Evolutionary conservation across 768 basidiomycete genomes (phyloP).

Genomic region (Phlegmacium glaucopus): DNA sequence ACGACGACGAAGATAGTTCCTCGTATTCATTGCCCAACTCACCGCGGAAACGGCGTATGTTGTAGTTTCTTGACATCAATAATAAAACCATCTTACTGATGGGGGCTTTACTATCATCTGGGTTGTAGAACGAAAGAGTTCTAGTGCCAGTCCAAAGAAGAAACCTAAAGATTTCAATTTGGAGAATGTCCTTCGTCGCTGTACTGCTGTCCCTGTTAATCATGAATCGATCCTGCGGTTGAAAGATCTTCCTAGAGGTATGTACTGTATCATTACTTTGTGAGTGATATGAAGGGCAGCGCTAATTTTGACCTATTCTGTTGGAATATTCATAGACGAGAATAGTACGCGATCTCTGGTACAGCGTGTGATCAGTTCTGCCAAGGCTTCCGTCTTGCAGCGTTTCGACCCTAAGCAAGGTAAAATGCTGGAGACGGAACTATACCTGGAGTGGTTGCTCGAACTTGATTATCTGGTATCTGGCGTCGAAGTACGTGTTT

Average conservation of each 20-base stretch:
- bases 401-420: conserved; percentile 21
- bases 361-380: conserved; percentile 29
- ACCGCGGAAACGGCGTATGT: conserved; percentile 27
- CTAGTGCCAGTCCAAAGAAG: conserved; percentile 4
- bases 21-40: conserved; percentile 10
- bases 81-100: neutral
- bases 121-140: too few relatives aligned
- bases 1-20: conserved; percentile 17
- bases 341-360: conserved; percentile 16
- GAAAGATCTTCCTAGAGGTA: conserved; percentile 25
- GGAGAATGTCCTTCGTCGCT: conserved; percentile 18
- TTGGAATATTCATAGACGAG: conserved; percentile 10
- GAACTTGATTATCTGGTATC: conserved; percentile 34
- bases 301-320: neutral
- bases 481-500: conserved; percentile 33
- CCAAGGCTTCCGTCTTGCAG: conserved; percentile 28
- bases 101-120: too few relatives aligned
- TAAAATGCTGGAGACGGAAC: conserved; percentile 37
- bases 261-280: neutral
- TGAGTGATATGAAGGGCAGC: neutral
- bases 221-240: conserved; percentile 16
- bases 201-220: conserved; percentile 13
- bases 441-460: conserved; percentile 41
- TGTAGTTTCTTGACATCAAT: neutral
- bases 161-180: conserved; percentile 16